Percentiles rank a stretch among this genome's conserved stretches.
Conservation (phyloP, 495 filamentous ascomycete species). For the Parmelia sp. region DNA sequence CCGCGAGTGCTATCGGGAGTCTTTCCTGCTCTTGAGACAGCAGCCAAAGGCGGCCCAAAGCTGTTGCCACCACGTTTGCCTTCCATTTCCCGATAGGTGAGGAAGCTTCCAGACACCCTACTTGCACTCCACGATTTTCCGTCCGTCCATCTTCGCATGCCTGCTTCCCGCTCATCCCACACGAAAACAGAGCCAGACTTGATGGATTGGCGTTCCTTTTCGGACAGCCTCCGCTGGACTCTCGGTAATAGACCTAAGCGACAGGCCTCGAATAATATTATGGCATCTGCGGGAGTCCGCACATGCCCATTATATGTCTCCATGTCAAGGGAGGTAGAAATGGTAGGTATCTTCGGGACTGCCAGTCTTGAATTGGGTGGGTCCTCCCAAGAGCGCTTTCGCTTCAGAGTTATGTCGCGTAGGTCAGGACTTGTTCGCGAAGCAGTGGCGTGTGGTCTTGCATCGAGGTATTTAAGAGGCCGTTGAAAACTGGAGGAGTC, state of each 20-base stretch:
- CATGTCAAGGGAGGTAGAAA: constrained; percentile 47
- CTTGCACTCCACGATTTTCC: constrained; percentile 99
- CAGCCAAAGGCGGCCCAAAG: constrained; percentile 47
- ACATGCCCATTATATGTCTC: constrained; percentile 95
- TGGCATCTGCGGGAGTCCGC: constrained; percentile 86
- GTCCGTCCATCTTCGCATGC: constrained; percentile 97
- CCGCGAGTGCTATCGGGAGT: constrained; percentile 72
- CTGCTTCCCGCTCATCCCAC: constrained; percentile 97
- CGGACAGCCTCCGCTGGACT: constrained; percentile 86
- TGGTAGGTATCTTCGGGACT: constrained; percentile 9
- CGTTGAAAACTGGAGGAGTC: constrained; percentile 16
- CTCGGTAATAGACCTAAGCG: constrained; percentile 81
- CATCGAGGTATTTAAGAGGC: constrained; percentile 11
- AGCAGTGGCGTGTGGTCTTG: constrained; percentile 2
- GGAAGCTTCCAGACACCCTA: constrained; percentile 91
- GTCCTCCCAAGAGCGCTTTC: constrained; percentile 2
- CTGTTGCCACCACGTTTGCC: constrained; percentile 74
- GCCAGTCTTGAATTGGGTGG: constrained; percentile 1
- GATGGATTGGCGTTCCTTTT: constrained; percentile 94
- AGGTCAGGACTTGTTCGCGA: constrained; percentile 2
- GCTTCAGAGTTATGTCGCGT: not conserved
- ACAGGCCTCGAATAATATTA: constrained; percentile 96
- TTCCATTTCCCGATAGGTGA: constrained; percentile 98
- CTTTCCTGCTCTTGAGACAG: constrained; percentile 55
- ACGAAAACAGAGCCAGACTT: constrained; percentile 95